Evolutionary conservation across 257 asterid species (phyloP), one percentile per base, ranked within the genome.

Genomic region (Fraxinus excelsior): DNA sequence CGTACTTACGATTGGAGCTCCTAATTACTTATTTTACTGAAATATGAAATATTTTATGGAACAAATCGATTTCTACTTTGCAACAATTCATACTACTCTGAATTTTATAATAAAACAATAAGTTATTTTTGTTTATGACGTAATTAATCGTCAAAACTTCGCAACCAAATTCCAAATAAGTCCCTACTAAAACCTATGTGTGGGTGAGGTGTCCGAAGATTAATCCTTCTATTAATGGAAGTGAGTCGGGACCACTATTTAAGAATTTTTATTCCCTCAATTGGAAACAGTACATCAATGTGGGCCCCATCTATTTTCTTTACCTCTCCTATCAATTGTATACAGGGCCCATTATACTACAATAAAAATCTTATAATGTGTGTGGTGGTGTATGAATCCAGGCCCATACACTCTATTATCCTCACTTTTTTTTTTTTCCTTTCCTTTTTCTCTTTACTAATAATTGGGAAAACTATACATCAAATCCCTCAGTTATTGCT

Each of bases 161-260:
- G 28, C 40, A 71, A 78, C 29, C 19, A 49, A 49, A 18, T 65
- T 69, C 74, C 66, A 40, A 77, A 73, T 46, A 73, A 42, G 60
- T 73, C 72, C 72, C 37, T 38, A 77, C 72, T 56, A 19, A 38
- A 76, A 37, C 40, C 40, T 7, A 37, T 37, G 11, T 37, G 11
- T 10, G 2, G 64, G 2, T 53, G 64, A 53, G 73, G 74, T 67
- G 73, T 42, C 38, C 53, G 51, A 53, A 68, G 78, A 53, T 62
- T 76, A 74, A 76, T 35, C 71, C 75, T 80, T 69, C 84, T 75
- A 51, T 73, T 77, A 80, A 77, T 73, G 82, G 86, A 80, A 83
- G 78, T 26, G 74, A 6, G 82, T 80, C 80, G 82, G 76, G 82
- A 79, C 69, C 53, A 26, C 40, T 35, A 70, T 1, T 75, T 23